Conservation (phyloP, 306 rosid genomes). For the Glycine soja region DNA sequence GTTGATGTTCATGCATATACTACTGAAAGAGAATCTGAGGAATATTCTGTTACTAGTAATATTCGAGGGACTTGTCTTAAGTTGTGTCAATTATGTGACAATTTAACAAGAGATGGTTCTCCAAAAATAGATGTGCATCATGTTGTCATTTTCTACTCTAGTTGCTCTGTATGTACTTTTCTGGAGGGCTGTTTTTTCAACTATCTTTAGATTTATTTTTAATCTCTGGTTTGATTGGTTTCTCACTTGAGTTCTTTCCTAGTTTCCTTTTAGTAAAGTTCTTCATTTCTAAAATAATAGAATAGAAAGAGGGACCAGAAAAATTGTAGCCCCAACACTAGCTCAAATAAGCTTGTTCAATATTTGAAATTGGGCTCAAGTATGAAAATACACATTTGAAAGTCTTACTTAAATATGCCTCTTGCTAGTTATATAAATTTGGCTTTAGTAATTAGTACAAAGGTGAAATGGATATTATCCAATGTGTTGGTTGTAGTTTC, state of each 20-base stretch:
- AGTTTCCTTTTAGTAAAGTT: background rate
- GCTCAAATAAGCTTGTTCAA: background rate
- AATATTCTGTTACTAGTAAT: background rate
- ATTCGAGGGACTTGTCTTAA: slow-evolving; percentile 24
- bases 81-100: slow-evolving; percentile 30
- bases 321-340: background rate
- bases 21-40: slow-evolving; percentile 18
- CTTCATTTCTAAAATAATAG: slow-evolving; percentile 13
- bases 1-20: slow-evolving; percentile 27
- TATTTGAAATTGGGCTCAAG: background rate
- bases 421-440: background rate
- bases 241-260: background rate
- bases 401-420: background rate
- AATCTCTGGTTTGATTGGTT: background rate
- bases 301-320: background rate
- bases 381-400: slow-evolving; percentile 14
- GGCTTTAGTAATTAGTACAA: background rate
- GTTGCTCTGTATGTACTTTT: slow-evolving; percentile 1
- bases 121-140: background rate
- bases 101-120: slow-evolving; percentile 9
- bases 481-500: slow-evolving; percentile 3
- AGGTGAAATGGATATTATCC: background rate
- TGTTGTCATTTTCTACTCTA: slow-evolving; percentile 27
- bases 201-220: slow-evolving; percentile 17
- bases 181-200: background rate